Base-by-base conservation (phyloP, 495 filamentous ascomycete species). In the Jackrogersella multiformis region DNA sequence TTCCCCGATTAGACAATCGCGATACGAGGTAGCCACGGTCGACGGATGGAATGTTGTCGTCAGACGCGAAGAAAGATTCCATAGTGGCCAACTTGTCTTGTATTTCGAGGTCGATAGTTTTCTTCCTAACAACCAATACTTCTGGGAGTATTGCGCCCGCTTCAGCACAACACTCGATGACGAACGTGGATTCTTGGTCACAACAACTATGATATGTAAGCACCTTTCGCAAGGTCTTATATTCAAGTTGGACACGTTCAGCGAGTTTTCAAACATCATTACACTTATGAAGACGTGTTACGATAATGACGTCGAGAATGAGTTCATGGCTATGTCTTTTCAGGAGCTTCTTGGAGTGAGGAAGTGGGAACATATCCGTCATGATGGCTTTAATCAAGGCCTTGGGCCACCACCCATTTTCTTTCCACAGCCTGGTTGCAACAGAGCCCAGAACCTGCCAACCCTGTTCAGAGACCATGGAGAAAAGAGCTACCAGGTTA, bases 31-130 rank as follows among this genome's bases (percentile, higher is more conserved):
- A 5, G 45, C 32, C 8, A 32, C 45, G 6, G n/a, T 49, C n/a
- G 45, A 49, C 15, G 45, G 45, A 16, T 49, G 45, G 45, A 49
- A 18, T 18, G 45, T 49, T 3, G 45, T 49, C 2, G 45, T 49
- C 15, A 15, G 45, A 16, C 13, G 45, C n/a, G 21, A 18, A 5
- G 26, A 49, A 18, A 13, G 13, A 32, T 49, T 49, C n/a, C 26
- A 32, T 12, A 18, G 9, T 0, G 45, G 45, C 2, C 45, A 49
- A 20, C n/a, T 32, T 2, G 45, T 49, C 9, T 13, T 49, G 4
- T 49, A 49, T n/a, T 15, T 49, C 26, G 45, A 49, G 15, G 26
- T 49, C 13, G 45, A 49, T 4, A 49, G 45, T 10, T 18, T 49
- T 4, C 45, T 49, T 16, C 45, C 45, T 13, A 3, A 2, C 1